These are phyloP conservation scores for Yamadazyma sp. DNA, from an alignment of 1,139 yeast species.

Conservation along the genomic window DNA sequence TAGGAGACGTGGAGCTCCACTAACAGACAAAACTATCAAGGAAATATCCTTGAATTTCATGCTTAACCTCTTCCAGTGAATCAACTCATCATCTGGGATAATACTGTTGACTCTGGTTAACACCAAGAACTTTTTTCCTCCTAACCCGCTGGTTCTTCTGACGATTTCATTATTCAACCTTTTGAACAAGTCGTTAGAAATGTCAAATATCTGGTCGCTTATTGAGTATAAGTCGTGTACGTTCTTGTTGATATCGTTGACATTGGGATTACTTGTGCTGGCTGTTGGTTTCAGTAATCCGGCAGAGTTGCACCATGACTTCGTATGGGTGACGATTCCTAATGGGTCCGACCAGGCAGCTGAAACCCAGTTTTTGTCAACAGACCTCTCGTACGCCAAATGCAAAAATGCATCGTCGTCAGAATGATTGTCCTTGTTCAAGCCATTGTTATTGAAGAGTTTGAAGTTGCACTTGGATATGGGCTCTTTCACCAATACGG, in stretches of 20 bases:
- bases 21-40: slow-evolving; percentile 73
- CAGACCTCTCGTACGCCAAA: slow-evolving; percentile 79
- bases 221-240: slow-evolving; percentile 32
- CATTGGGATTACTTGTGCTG: slow-evolving; percentile 6
- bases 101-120: slow-evolving; percentile 69
- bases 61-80: slow-evolving; percentile 74
- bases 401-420: slow-evolving; percentile 78
- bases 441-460: slow-evolving; percentile 29
- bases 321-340: slow-evolving; percentile 63
- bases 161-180: slow-evolving; percentile 34
- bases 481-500: slow-evolving; percentile 47
- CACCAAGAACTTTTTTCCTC: slow-evolving; percentile 63
- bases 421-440: slow-evolving; percentile 23
- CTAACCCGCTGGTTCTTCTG: slow-evolving; percentile 30
- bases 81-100: slow-evolving; percentile 75
- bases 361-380: slow-evolving; percentile 79
- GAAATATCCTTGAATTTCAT: slow-evolving; percentile 59
- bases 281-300: slow-evolving; percentile 11
- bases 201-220: slow-evolving; percentile 41
- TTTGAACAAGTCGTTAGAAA: slow-evolving; percentile 38
- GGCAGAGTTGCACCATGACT: slow-evolving; percentile 57
- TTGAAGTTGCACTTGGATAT: slow-evolving; percentile 54
- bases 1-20: slow-evolving; percentile 57
- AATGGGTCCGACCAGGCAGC: slow-evolving; percentile 90
- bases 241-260: slow-evolving; percentile 13